Percentiles rank a stretch among this genome's conserved stretches.
These are phyloP conservation scores for Blumeria hordei DNA, from an alignment of 2,329 filamentous ascomycete genomes.

Conservation along the genomic window DNA sequence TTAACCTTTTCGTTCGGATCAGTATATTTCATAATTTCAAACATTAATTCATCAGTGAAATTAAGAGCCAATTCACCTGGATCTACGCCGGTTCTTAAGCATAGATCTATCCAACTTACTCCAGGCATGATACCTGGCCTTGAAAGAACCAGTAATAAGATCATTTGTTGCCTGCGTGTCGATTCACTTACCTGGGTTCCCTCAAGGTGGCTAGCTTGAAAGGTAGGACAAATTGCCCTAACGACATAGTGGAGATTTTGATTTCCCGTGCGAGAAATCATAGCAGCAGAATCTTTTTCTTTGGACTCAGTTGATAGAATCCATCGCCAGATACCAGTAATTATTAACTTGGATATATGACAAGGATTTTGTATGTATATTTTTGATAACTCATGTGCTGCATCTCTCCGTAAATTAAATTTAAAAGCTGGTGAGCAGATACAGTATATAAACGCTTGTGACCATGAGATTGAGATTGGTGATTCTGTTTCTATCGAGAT, in stretches of 20 bases:
- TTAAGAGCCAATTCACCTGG: constrained; percentile 53
- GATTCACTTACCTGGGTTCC: constrained; percentile 22
- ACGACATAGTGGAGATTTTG: constrained; percentile 36
- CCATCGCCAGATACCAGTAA: constrained; percentile 61
- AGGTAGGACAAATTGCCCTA: constrained; percentile 36
- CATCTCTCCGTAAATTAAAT: constrained; percentile 36
- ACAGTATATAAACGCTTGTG: constrained; percentile 61
- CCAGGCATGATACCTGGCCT: constrained; percentile 54
- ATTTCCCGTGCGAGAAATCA: constrained; percentile 37
- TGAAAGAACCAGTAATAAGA: constrained; percentile 53
- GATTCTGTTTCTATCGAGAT: constrained; percentile 20
- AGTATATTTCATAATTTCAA: constrained; percentile 33
- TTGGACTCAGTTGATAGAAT: constrained; percentile 37
- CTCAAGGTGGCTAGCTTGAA: constrained; percentile 23
- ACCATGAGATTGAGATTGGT: constrained; percentile 45
- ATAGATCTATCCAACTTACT: constrained; percentile 72
- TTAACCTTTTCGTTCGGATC: constrained; percentile 28
- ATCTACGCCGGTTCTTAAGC: constrained; percentile 56
- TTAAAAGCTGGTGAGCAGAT: constrained; percentile 39
- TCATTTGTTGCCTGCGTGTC: constrained; percentile 42
- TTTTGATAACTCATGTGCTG: constrained; percentile 33
- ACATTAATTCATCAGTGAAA: constrained; percentile 37
- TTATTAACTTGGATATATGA: constrained; percentile 35
- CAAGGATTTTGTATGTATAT: constrained; percentile 37
- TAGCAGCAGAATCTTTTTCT: constrained; percentile 57